Base-by-base conservation (phyloP, 331 rosid species). In the Pyrus hybrid region DNA sequence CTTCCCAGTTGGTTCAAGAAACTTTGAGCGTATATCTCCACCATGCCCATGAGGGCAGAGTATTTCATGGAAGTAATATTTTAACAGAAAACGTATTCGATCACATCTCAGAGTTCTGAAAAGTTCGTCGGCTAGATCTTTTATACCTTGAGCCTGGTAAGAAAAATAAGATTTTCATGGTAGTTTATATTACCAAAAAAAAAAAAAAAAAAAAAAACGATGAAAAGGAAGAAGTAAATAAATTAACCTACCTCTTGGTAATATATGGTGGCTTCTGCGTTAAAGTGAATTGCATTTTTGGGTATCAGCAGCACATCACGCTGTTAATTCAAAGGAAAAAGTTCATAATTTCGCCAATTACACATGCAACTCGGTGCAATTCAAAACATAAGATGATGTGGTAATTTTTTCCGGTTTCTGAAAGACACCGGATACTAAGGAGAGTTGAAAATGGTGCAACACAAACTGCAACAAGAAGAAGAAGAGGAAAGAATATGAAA, bases 141-240 rank as follows among this genome's bases (percentile, higher is more conserved):
- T 64, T 11, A 87, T 73, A 9, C 22, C 37, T 56, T 75, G 80
- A 60, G 89, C 95, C 95, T 90, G 83, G 21, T 79, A 75, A 70
- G 30, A 51, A 51, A 45, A 23, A 22, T 8, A 62, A 13, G 53
- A 45, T 76, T 30, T 17, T n/a, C 12, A 29, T 72, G 67, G 10
- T 8, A 57, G 29, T 71, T 72, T 51, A 51, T 51, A 17, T 51
- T 51, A 51, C 7, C 17, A 51, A 51, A 41, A 41, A 0, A 41
- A 41, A 11, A 3, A 26, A 26, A 26, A 26, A 26, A 35, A 37
- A 37, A 8, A 37, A 41, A 10, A 41, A 3, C 21, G 10, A 33
- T 13, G 75, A 20, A 22, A 28, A 54, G 1, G 16, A 54, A 32
- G n/a, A 71, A 51, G 1, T 18, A 63, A 28, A 28, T 35, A 73